Evolutionary conservation across 768 basidiomycete genomes (phyloP).

Genomic region (Mycena alexandri): DNA sequence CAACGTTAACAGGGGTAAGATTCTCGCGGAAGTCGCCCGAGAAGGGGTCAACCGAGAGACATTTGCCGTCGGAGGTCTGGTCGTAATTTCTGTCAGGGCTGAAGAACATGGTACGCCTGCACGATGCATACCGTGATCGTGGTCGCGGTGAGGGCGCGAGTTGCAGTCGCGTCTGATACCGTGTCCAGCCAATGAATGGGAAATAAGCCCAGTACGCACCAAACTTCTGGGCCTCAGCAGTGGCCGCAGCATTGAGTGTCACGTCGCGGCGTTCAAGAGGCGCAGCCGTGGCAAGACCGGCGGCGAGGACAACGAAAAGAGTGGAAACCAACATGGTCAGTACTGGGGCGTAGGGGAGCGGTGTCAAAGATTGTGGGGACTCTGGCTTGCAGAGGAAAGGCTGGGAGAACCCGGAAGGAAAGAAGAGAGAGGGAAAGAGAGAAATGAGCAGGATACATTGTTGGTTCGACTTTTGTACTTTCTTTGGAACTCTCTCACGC

Average conservation of each 20-base stretch:
- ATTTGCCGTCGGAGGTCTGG: slow-evolving; percentile 42
- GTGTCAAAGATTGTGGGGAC: slow-evolving; percentile 31
- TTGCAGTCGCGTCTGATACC: slow-evolving; percentile 33
- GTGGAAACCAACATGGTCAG: slow-evolving; percentile 38
- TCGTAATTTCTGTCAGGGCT: neutral
- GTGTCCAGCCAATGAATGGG: too few relatives aligned
- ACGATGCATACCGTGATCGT: slow-evolving; percentile 35
- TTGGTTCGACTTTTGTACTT: neutral
- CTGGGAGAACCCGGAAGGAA: neutral
- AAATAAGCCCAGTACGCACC: neutral
- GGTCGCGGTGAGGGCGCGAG: slow-evolving; percentile 39
- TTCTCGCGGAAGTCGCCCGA: slow-evolving; percentile 43
- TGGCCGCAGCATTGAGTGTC: slow-evolving; percentile 31
- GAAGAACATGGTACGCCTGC: neutral
- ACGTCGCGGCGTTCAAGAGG: slow-evolving; percentile 35
- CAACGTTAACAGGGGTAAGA: slow-evolving; percentile 37
- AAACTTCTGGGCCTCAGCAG: slow-evolving; percentile 37
- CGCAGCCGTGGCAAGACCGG: slow-evolving; percentile 34
- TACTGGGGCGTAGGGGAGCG: neutral
- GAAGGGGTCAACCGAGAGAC: slow-evolving; percentile 40
- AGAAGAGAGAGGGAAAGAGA: neutral
- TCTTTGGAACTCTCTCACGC: neutral
- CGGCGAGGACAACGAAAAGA: slow-evolving; percentile 37
- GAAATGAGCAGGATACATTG: neutral
- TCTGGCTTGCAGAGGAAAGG: slow-evolving; percentile 38